Evolutionary conservation across 139 green algal species (phyloP), one percentile per base, ranked within the genome.

Genomic region (Edaphochlamys debaryana): DNA sequence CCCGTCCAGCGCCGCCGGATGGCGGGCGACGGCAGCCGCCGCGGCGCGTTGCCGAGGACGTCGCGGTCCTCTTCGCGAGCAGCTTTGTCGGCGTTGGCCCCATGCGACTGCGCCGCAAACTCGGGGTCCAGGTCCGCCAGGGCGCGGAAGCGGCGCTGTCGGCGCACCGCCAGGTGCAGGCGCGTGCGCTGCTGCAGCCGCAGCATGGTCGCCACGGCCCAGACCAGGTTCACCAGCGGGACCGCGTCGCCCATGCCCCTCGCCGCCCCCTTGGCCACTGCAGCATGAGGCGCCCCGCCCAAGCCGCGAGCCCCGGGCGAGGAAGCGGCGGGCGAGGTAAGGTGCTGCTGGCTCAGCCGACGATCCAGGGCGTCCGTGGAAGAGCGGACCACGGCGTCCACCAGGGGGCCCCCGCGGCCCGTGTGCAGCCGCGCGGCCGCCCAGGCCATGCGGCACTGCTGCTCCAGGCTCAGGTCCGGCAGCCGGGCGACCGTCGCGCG

Each of bases 201-300:
- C 2, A 72, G 23, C 74, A 72, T 38, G 52, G 40, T 15, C 60
- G 48, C 32, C 45, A 82, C 23, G n/a, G 76, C 62, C 23, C 62
- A 29, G 32, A 73, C 63, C 63, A 82, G 42, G 42, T 66, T 37
- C 3, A 82, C 25, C 76, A 82, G 38, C 76, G 42, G 70, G 6
- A 48, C 66, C 66, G 7, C 36, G 66, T 36, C 36, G 6, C 11
- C 66, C 62, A 40, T 19, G 27, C 27, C 6, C 13, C 27, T 32
- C 20, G n/a, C 62, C n/a, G 62, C 27, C 32, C n/a, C 30, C 25
- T 7, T 11, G 62, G 11, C 13, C 32, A 23, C 48, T 32, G 50
- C 3, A 48, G 50, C 13, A 67, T 32, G 5, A 66, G 41, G 6
- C 5, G 20, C 50, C 20, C 50, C 50, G 23, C 5, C 50, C 20